phyloP scores from a whole-genome alignment of 2,329 filamentous ascomycete genomes.

The Botryotinia convoluta region DNA sequence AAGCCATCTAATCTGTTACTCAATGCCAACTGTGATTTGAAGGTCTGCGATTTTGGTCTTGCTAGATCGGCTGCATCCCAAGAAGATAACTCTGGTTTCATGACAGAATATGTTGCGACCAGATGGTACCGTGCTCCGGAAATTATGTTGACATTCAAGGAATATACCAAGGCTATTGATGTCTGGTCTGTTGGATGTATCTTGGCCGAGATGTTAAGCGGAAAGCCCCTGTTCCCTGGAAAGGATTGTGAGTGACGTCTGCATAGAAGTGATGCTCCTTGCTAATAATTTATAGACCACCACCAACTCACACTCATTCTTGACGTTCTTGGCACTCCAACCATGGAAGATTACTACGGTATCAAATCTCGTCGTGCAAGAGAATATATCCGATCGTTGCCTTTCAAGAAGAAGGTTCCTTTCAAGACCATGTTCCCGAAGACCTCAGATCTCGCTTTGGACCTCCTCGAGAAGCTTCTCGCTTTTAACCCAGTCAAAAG shows the following conservation, averaged over 20 bases:
- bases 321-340: constrained; percentile 94
- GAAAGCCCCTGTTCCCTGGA: constrained; percentile 95
- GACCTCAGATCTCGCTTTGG: constrained; percentile 94
- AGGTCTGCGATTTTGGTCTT: constrained; percentile 97
- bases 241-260: constrained; percentile 78
- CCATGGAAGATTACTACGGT: constrained; percentile 99
- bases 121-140: constrained; percentile 98
- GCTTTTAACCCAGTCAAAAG: constrained; percentile 99
- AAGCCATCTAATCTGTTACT: constrained; percentile 96
- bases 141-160: constrained; percentile 99
- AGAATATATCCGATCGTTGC: constrained; percentile 96
- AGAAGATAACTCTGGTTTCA: constrained; percentile 99
- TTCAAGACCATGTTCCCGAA: constrained; percentile 97
- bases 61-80: constrained; percentile 94
- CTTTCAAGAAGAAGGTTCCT: constrained; percentile 99
- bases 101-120: constrained; percentile 99
- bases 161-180: constrained; percentile 99
- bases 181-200: constrained; percentile 99
- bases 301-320: constrained; percentile 96
- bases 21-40: constrained; percentile 98
- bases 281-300: constrained; percentile 62
- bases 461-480: constrained; percentile 90
- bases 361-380: constrained; percentile 97
- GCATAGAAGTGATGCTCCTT: background rate
- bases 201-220: constrained; percentile 96